Base-by-base conservation (phyloP, 192 early-diverging fungal genomes). In the Gryganskiella cystojenkinii region DNA sequence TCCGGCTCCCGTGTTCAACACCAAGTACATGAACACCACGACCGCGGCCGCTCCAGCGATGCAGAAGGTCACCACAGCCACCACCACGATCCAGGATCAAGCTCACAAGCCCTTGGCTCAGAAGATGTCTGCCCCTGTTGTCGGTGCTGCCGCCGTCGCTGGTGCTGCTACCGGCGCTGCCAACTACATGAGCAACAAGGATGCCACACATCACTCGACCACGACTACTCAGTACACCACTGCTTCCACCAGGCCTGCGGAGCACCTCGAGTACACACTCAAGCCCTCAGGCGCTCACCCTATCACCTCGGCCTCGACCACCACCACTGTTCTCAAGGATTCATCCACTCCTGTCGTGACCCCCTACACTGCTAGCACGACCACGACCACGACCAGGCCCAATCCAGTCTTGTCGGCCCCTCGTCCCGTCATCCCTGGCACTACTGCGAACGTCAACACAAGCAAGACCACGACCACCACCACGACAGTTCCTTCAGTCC, bases 391-490 rank as follows among this genome's bases (percentile, higher is more conserved):
- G 2, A 55, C 53, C 6, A 55, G 2, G 5, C 2, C 53, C 7
- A 55, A 55, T 14, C 53, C 53, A 33, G 53, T 33, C 53, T 35
- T 55, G 53, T 13, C 25, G 2, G 53, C 53, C 19, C 54, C 54
- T 15, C 54, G 8, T 31, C 25, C 30, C 25, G 54, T 33, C 14
- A 19, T 56, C 33, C 54, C 54, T 11, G 17, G 28, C 27, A 1
- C 27, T 0, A 30, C 1, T 31, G 47, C 19, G 19, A 50, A 50
- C 47, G 22, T 20, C 9, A 50, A n/a, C 22, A 56, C 10, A 8
- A 31, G 2, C 54, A 56, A 28, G 54, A 31, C 54, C 54, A 56
- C 33, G 27, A 56, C 54, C 54, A 56, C 54, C 13, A 56, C 54
- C 3, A 15, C 37, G 13, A 5, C 37, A 9, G 7, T 40, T 40